Conservation (phyloP, 495 filamentous ascomycete species). For the Penicillium atrosanguineum region DNA sequence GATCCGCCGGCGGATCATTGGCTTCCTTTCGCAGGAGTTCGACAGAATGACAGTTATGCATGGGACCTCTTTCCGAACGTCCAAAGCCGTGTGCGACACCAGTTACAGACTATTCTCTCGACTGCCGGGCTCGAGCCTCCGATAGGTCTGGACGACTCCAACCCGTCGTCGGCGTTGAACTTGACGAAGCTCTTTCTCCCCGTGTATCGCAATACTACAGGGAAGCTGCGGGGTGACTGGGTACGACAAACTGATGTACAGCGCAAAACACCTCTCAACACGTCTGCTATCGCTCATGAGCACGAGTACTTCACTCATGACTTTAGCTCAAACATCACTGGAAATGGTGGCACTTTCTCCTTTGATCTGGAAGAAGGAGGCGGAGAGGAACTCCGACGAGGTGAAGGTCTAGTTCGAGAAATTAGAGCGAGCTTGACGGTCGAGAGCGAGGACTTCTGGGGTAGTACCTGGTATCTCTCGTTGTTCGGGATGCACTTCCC, state of each 20-base stretch:
- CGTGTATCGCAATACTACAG: slow-evolving; percentile 79
- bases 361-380: slow-evolving; percentile 42
- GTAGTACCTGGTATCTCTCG: slow-evolving; percentile 70
- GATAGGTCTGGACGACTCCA: slow-evolving; percentile 34
- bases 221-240: slow-evolving; percentile 74
- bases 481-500: slow-evolving; percentile 84
- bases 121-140: slow-evolving; percentile 34
- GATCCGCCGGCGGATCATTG: slow-evolving; percentile 55
- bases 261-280: slow-evolving; percentile 47
- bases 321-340: slow-evolving; percentile 69
- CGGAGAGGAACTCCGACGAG: slow-evolving; percentile 32
- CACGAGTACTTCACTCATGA: slow-evolving; percentile 51
- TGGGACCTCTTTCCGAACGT: slow-evolving; percentile 64
- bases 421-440: slow-evolving; percentile 65
- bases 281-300: slow-evolving; percentile 46
- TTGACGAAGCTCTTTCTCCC: slow-evolving; percentile 44
- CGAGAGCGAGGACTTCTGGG: slow-evolving; percentile 63
- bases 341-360: slow-evolving; percentile 45
- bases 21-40: slow-evolving; percentile 75
- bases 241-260: slow-evolving; percentile 49
- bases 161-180: slow-evolving; percentile 40
- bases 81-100: slow-evolving; percentile 52
- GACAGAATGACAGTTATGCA: slow-evolving; percentile 67
- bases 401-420: slow-evolving; percentile 49
- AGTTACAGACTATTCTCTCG: slow-evolving; percentile 45